Base-by-base conservation (phyloP, 495 filamentous ascomycete species). In the Coniosporium apollinis region DNA sequence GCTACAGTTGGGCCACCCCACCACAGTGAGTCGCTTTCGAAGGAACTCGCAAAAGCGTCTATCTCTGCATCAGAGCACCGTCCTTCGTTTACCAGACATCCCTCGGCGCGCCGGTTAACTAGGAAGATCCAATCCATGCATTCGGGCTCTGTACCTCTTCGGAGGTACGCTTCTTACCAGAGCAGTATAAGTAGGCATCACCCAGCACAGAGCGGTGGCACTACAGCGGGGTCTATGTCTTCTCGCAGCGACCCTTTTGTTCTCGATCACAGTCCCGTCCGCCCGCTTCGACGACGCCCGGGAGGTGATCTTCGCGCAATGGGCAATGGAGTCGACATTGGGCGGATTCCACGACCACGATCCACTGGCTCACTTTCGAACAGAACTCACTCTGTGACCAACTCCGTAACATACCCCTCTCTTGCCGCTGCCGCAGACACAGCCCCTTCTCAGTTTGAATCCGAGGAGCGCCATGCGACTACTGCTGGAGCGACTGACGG, bases 221-320 rank as follows among this genome's bases (percentile, higher is more conserved):
- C 63, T 17, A 71, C 62, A 0, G 67, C 65, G 0, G 61, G 62
- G 22, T 74, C 73, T 5, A 66, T 47, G 26, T 54, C 58, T 24
- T 54, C 60, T 19, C 52, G 51, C 38, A 47, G 54, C 15, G 50
- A 45, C 4, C 58, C 55, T 13, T 60, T 61, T 26, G 34, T 48
- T 21, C 29, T 43, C n/a, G 58, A 62, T 22, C 60, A 54, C 35
- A 49, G 51, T 22, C 46, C 53, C 5, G 59, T 54, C 65, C 61
- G n/a, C 31, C 67, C 80, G 40, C 72, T 97, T 26, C 72, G 89
- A 38, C 70, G 89, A 49, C 71, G 82, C 19, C 91, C 87, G 13
- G 89, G 89, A 32, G 85, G 89, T 22, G 77, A 96, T 59, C 61
- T 97, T 33, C 74, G 83, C 42, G 82, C 77, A 17, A 82, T 74